These are phyloP conservation scores for Candida vartiovaarae DNA, from an alignment of 805 yeast genomes.

Conservation along the genomic window DNA sequence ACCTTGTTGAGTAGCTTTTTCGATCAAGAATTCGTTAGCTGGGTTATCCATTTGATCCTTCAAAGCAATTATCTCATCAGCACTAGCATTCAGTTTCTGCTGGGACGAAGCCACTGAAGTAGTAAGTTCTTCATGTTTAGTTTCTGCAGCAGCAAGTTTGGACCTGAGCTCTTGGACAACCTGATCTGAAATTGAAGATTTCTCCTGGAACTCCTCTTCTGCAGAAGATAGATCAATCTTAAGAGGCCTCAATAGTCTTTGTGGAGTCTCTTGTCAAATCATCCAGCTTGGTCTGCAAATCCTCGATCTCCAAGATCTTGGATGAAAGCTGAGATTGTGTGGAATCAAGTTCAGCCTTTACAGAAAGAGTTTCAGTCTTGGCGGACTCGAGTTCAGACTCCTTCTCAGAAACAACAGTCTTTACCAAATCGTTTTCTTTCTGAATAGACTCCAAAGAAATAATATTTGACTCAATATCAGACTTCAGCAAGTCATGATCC, in stretches of 20 bases:
- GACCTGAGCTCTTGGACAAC: slow-evolving; percentile 14
- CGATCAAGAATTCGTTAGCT: slow-evolving; percentile 23
- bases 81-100: slow-evolving; percentile 1
- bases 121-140: slow-evolving; percentile 2
- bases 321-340: not conserved
- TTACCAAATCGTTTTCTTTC: not conserved
- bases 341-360: not conserved
- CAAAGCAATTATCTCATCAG: not conserved
- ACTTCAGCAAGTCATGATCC: not conserved
- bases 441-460: too few species aligned
- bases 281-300: not conserved
- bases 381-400: slow-evolving; percentile 3
- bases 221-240: slow-evolving; percentile 1
- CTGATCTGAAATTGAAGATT: slow-evolving; percentile 5
- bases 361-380: not conserved
- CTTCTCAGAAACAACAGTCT: not conserved
- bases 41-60: slow-evolving; percentile 25
- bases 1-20: slow-evolving; percentile 25
- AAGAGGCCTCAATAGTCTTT: slow-evolving; percentile 1
- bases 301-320: not conserved
- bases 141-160: slow-evolving; percentile 1
- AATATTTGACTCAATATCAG: too few species aligned
- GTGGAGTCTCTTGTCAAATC: not conserved
- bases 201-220: slow-evolving; percentile 5
- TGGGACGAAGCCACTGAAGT: not conserved